phyloP scores from a whole-genome alignment of 345 rosid genomes.

The Linum lewisii region DNA sequence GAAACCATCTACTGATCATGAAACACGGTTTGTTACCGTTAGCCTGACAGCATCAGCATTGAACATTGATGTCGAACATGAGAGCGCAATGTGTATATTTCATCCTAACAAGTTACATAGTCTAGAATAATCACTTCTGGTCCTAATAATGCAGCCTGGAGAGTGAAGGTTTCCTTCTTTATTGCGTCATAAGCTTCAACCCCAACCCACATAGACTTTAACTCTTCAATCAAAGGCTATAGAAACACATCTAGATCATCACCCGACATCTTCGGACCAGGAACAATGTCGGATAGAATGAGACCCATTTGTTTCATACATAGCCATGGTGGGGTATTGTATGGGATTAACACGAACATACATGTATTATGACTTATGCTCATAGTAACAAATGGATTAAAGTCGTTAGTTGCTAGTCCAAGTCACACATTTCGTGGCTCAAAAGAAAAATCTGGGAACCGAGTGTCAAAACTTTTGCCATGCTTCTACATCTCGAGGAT shows the following conservation, averaged over 20 bases:
- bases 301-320: neutral
- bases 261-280: neutral
- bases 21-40: too few species aligned
- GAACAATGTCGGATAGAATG: constrained; percentile 3
- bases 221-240: neutral
- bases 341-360: neutral
- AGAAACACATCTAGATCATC: neutral
- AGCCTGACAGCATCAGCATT: too few species aligned
- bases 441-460: neutral
- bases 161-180: neutral
- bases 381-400: neutral
- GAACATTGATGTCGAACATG: neutral
- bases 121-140: neutral
- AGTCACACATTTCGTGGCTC: neutral
- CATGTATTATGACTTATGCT: neutral
- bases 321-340: constrained; percentile 1
- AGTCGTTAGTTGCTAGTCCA: neutral
- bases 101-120: neutral
- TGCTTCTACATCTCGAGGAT: neutral
- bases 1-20: too few species aligned
- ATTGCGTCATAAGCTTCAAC: neutral
- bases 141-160: neutral
- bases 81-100: too few species aligned
- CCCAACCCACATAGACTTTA: neutral
- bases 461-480: neutral